phyloP scores from a whole-genome alignment of 192 early-diverging fungal species.

The Backusella westeae region DNA sequence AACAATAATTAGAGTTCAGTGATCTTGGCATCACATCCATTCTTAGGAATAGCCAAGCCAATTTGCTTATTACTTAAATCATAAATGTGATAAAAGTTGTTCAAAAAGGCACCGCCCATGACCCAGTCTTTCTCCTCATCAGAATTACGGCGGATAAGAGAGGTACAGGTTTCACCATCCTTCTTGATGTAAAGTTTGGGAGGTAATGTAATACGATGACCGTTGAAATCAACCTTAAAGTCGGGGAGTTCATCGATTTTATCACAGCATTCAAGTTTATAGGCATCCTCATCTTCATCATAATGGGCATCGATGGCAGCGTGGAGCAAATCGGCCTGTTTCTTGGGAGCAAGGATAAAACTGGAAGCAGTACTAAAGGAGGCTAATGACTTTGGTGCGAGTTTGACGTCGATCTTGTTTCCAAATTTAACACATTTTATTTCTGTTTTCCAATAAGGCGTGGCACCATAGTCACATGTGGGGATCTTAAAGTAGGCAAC shows the following conservation, averaged over 20 bases:
- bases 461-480: slow-evolving; percentile 18
- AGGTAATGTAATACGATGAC: slow-evolving; percentile 20
- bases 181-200: slow-evolving; percentile 9
- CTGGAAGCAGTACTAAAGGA: slow-evolving; percentile 19
- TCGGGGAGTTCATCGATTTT: slow-evolving; percentile 14
- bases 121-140: slow-evolving; percentile 20
- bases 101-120: slow-evolving; percentile 26
- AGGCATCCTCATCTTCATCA: background rate
- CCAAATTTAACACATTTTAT: slow-evolving; percentile 23
- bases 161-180: slow-evolving; percentile 9
- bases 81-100: slow-evolving; percentile 33
- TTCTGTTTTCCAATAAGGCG: slow-evolving; percentile 27
- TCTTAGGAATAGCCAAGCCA: slow-evolving; percentile 27
- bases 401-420: slow-evolving; percentile 19
- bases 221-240: slow-evolving; percentile 16
- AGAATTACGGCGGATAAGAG: slow-evolving; percentile 13
- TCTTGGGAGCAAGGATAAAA: slow-evolving; percentile 22
- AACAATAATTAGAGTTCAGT: background rate
- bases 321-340: slow-evolving; percentile 23
- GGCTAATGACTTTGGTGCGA: slow-evolving; percentile 21
- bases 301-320: slow-evolving; percentile 22
- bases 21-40: slow-evolving; percentile 20
- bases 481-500: slow-evolving; percentile 24
- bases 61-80: slow-evolving; percentile 21
- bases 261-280: slow-evolving; percentile 15